Base-by-base conservation (phyloP, 805 yeast species). In the Lipomyces kockii region DNA sequence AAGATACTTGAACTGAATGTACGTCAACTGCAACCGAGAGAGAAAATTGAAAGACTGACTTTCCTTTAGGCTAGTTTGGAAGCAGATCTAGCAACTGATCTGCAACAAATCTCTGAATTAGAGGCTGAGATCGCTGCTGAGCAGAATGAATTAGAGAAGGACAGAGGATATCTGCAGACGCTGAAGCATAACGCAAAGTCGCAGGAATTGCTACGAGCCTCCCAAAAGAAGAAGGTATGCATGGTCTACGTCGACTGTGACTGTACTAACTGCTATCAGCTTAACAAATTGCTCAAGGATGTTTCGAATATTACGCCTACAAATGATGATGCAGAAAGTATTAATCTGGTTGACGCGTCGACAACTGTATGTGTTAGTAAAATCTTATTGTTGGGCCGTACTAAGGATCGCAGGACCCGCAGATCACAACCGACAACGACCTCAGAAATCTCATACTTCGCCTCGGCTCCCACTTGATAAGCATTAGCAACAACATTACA, bases 151-250 rank as follows among this genome's bases (percentile, higher is more conserved):
- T 54, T 66, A 17, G 65, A 49, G 20, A 56, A 53, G 27, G 67
- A 66, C 43, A 25, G 32, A 22, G 65, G 58, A 25, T 67, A 68
- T 55, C 34, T 66, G 35, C 58, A 57, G 57, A 58, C 63, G 3
- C 39, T 68, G 58, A 57, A 27, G 52, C 61, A 58, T 9, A 63
- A 68, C 27, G 71, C 71, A 8, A 60, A 55, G 34, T 35, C 71
- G 17, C 69, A 65, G 34, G 69, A 61, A 37, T 51, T 37, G 61
- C 27, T 54, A 34, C 58, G 66, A 7, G 59, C 59, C 17, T 51
- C 60, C 22, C 71, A 67, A 51, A 60, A 67, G 60, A 64, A 62
- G 43, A 65, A 60, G 70, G 70, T 66, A 49, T 17, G 62, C 3
- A 20, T 37, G 55, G 8, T 22, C 57, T 54, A 20, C 17, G 9